Percentiles rank a stretch among this genome's conserved stretches.
These are phyloP conservation scores for Cucumis melo DNA, from an alignment of 306 rosid genomes.

Conservation along the genomic window DNA sequence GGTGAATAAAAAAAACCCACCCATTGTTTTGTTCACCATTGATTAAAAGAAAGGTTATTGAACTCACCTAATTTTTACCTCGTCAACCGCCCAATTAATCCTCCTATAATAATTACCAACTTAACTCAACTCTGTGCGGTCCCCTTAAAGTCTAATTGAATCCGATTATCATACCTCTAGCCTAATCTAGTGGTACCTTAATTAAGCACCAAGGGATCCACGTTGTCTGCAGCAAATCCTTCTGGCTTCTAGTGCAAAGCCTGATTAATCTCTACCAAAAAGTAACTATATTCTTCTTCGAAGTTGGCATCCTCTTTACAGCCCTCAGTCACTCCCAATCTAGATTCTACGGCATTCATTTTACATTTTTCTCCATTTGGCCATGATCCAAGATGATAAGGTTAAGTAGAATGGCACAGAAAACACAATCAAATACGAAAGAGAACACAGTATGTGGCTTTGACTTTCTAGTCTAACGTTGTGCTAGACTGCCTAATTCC, in stretches of 20 bases:
- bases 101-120: too few species aligned
- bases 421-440: background rate
- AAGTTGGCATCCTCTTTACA: background rate
- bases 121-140: too few species aligned
- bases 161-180: background rate
- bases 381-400: background rate
- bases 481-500: background rate
- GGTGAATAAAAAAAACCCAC: too few species aligned
- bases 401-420: background rate
- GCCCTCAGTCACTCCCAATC: background rate
- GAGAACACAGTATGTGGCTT: background rate
- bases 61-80: too few species aligned
- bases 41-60: too few species aligned
- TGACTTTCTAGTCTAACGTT: background rate
- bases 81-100: too few species aligned
- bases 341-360: background rate
- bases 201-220: background rate
- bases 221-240: background rate
- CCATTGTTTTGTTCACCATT: too few species aligned
- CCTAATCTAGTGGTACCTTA: background rate
- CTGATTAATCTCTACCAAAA: background rate
- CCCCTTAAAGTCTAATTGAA: background rate
- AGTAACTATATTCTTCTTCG: background rate
- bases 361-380: background rate
- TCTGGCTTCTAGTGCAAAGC: background rate